Conservation (phyloP, 345 rosid species). For the Conringia planisiliqua region DNA sequence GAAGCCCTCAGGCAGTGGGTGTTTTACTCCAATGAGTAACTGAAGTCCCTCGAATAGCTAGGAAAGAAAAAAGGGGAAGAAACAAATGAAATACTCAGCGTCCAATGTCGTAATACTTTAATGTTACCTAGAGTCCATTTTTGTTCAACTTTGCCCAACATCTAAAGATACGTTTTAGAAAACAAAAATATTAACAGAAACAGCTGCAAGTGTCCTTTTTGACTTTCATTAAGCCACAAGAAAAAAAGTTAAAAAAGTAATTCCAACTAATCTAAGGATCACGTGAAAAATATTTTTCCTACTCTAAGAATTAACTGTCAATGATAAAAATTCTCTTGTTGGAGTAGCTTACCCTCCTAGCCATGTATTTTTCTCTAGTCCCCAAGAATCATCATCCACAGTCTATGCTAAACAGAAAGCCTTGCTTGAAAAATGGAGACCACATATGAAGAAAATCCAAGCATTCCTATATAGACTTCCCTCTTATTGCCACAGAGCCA, state of each 20-base stretch:
- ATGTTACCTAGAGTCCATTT: too few relatives aligned
- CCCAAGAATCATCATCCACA: neutral
- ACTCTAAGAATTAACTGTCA: neutral
- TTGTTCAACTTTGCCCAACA: too few relatives aligned
- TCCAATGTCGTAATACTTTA: neutral
- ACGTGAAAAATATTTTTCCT: neutral
- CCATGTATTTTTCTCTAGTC: neutral
- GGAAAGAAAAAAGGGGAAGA: conserved; percentile 8
- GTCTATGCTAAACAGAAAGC: neutral
- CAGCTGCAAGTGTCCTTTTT: neutral
- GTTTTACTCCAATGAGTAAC: conserved; percentile 74
- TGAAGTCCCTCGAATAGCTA: conserved; percentile 61
- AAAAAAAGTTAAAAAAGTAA: neutral
- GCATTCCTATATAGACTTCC: neutral
- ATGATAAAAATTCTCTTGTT: neutral
- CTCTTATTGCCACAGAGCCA: neutral
- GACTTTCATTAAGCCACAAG: neutral
- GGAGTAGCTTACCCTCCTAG: neutral
- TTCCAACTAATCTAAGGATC: neutral
- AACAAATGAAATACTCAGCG: neutral
- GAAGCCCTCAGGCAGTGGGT: conserved; percentile 74
- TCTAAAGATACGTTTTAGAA: too few relatives aligned
- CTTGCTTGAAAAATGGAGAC: neutral
- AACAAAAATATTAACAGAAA: too few relatives aligned
- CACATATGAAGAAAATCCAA: neutral